Evolutionary conservation across 768 basidiomycete genomes (phyloP).

Genomic region (Boletellus emodensis): DNA sequence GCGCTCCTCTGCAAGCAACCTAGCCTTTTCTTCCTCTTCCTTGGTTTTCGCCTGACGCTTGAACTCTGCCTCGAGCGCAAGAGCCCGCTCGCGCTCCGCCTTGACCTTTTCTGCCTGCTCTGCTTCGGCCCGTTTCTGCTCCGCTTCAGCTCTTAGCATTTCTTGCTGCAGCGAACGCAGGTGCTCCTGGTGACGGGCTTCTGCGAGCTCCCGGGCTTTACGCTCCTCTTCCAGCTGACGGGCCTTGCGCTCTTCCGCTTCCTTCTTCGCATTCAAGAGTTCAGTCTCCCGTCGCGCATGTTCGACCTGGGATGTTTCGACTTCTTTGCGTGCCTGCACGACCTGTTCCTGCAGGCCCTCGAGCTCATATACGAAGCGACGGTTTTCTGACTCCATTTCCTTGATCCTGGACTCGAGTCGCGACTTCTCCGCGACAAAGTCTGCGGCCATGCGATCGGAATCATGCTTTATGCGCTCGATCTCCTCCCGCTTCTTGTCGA

Average conservation of each 20-base stretch:
- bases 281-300: conserved; percentile 28
- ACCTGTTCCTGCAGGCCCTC: conserved; percentile 29
- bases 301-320: conserved; percentile 26
- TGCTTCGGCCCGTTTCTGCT: conserved; percentile 15
- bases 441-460: conserved; percentile 37
- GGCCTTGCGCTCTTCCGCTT: conserved; percentile 28
- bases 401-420: conserved; percentile 28
- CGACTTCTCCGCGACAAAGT: conserved; percentile 37
- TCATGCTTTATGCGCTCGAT: conserved; percentile 41
- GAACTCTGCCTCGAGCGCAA: conserved; percentile 28
- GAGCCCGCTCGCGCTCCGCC: conserved; percentile 28
- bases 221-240: conserved; percentile 32
- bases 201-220: conserved; percentile 23
- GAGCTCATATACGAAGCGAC: conserved; percentile 14
- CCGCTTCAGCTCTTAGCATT: conserved; percentile 24
- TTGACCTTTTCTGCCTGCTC: conserved; percentile 27
- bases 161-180: conserved; percentile 26
- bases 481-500: conserved; percentile 40
- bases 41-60: conserved; percentile 22
- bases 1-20: conserved; percentile 22
- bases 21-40: conserved; percentile 25
- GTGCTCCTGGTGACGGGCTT: conserved; percentile 29
- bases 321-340: conserved; percentile 22
- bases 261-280: conserved; percentile 22
- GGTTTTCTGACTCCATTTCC: conserved; percentile 26